A percentile compares a stretch with the other conserved stretches of the same genome.
phyloP scores from a whole-genome alignment of 352 stramenopile genomes.

The Phytophthora fragariaefolia region DNA sequence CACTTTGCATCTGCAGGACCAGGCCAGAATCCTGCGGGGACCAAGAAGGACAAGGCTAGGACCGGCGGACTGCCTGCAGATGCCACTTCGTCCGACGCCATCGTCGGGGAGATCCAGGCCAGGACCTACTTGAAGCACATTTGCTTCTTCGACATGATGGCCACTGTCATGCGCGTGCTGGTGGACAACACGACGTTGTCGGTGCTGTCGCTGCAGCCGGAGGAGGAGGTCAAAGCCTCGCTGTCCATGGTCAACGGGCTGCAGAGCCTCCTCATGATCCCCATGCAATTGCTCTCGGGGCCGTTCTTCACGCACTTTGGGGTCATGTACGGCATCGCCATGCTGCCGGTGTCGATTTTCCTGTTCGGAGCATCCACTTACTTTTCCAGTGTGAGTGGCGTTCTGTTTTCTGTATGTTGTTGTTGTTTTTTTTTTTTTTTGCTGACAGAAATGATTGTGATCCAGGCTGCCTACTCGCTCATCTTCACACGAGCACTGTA shows the following conservation, averaged over 20 bases:
- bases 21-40: slow-evolving; percentile 1
- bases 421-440: neutral
- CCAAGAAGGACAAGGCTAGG: slow-evolving; percentile 13
- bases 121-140: slow-evolving; percentile 87
- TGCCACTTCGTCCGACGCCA: slow-evolving; percentile 36
- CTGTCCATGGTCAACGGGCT: slow-evolving; percentile 82
- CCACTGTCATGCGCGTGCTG: slow-evolving; percentile 79
- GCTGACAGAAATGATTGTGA: neutral
- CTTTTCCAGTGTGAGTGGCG: slow-evolving; percentile 57
- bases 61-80: slow-evolving; percentile 2
- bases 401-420: too few species aligned
- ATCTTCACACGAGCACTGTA: slow-evolving; percentile 80
- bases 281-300: slow-evolving; percentile 78
- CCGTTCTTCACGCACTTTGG: slow-evolving; percentile 87
- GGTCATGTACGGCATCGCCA: slow-evolving; percentile 85
- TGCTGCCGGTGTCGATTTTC: slow-evolving; percentile 74
- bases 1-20: slow-evolving; percentile 39
- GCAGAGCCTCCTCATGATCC: slow-evolving; percentile 90
- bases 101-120: slow-evolving; percentile 69
- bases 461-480: slow-evolving; percentile 57
- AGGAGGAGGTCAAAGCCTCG: slow-evolving; percentile 75
- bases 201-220: slow-evolving; percentile 69
- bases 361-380: slow-evolving; percentile 75
- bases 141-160: slow-evolving; percentile 88
- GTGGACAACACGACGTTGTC: slow-evolving; percentile 86